Evolutionary conservation across 2,329 filamentous ascomycete species (phyloP).

Genomic region (Hymenoscyphus linearis): DNA sequence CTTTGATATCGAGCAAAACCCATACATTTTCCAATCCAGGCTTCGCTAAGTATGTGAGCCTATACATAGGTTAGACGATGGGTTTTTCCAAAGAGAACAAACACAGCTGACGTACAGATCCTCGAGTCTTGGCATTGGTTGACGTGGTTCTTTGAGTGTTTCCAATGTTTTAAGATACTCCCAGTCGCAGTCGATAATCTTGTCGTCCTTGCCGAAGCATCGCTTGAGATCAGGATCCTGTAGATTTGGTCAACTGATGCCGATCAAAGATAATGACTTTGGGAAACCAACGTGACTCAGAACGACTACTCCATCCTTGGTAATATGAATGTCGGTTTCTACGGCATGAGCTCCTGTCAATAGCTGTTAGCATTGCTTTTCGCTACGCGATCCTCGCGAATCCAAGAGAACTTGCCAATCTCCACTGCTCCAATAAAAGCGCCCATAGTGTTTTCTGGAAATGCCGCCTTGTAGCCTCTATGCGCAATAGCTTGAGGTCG

Average conservation of each 20-base stretch:
- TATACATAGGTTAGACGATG: too few relatives aligned
- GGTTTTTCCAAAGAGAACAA: too few relatives aligned
- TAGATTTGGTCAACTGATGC: slow-evolving; percentile 13
- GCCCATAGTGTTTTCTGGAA: slow-evolving; percentile 80
- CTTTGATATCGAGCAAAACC: slow-evolving; percentile 86
- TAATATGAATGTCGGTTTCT: slow-evolving; percentile 84
- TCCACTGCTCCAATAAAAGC: slow-evolving; percentile 71
- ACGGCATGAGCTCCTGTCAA: slow-evolving; percentile 58
- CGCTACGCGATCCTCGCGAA: too few relatives aligned
- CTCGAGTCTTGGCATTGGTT: slow-evolving; percentile 65
- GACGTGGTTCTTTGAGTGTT: slow-evolving; percentile 61
- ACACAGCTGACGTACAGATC: slow-evolving; percentile 47
- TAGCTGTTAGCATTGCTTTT: too few relatives aligned
- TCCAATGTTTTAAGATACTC: slow-evolving; percentile 61
- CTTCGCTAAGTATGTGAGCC: slow-evolving; percentile 51
- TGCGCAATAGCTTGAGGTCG: slow-evolving; percentile 70
- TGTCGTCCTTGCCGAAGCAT: slow-evolving; percentile 71
- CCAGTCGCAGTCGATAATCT: slow-evolving; percentile 74
- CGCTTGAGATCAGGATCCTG: slow-evolving; percentile 72
- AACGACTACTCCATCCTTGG: slow-evolving; percentile 77
- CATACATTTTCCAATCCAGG: slow-evolving; percentile 65
- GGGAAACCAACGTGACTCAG: slow-evolving; percentile 62
- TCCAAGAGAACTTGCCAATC: slow-evolving; percentile 42
- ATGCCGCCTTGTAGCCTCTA: slow-evolving; percentile 70
- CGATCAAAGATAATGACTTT: not conserved